phyloP scores from a whole-genome alignment of 164 flowering plant species.

The Aristolochia fimbriata region DNA sequence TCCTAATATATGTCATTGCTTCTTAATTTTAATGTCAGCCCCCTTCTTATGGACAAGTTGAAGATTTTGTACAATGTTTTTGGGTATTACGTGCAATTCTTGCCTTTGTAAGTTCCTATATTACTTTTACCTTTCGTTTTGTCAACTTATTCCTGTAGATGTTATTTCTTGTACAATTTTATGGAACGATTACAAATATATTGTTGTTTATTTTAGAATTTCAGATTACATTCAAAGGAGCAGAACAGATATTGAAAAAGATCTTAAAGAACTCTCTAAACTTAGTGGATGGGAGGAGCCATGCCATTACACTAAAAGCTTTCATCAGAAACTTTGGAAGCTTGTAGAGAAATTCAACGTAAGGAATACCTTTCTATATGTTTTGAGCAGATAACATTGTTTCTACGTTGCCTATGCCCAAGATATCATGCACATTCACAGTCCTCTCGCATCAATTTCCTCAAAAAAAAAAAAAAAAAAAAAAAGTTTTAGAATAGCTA shows the following conservation, averaged over 20 bases:
- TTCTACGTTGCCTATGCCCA: too few relatives aligned
- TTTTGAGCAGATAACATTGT: too few relatives aligned
- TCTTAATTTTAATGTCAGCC: conserved; percentile 28
- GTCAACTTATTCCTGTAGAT: background rate
- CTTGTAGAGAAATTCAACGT: conserved; percentile 68
- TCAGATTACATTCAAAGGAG: conserved; percentile 33
- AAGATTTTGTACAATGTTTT: conserved; percentile 64
- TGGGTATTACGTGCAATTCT: conserved; percentile 68
- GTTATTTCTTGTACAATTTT: background rate
- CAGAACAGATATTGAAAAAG: conserved; percentile 39
- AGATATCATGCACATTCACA: too few relatives aligned
- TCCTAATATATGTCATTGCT: conserved; percentile 1
- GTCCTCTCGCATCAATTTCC: too few relatives aligned
- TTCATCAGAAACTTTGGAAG: conserved; percentile 63
- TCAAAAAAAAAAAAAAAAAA: too few relatives aligned
- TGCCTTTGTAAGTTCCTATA: conserved; percentile 57
- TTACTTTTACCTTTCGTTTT: background rate
- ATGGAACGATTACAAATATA: background rate
- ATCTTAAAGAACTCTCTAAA: conserved; percentile 54
- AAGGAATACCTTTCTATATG: background rate
- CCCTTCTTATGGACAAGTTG: conserved; percentile 28
- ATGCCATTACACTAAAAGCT: conserved; percentile 44
- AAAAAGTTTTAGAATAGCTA: too few relatives aligned
- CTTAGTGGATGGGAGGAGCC: conserved; percentile 71
- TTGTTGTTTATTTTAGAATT: conserved; percentile 32